Percentiles rank a stretch among this genome's conserved stretches.
Conservation (phyloP, 176 grass and related monocot species). For the Eragrostis nindensis region DNA sequence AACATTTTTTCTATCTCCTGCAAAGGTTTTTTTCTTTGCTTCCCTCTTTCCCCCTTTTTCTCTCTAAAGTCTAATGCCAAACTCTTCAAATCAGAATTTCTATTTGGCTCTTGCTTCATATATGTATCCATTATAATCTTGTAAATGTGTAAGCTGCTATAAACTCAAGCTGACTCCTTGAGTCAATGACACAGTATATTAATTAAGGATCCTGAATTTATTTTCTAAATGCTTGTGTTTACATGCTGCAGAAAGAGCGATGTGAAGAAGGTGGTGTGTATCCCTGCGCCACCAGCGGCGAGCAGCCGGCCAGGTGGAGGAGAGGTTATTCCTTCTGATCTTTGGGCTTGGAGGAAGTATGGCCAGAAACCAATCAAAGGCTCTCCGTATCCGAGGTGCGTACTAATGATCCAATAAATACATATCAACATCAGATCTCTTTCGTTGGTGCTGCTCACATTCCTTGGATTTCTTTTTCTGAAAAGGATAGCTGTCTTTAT, state of each 20-base stretch:
- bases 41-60: neutral
- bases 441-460: slow-evolving; percentile 14
- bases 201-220: neutral
- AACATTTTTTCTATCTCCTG: neutral
- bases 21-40: neutral
- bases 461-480: slow-evolving; percentile 1
- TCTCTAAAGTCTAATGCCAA: neutral
- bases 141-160: neutral
- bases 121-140: neutral
- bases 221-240: neutral
- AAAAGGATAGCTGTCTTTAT: neutral
- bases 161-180: neutral
- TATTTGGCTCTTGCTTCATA: neutral
- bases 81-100: neutral
- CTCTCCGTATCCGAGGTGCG: slow-evolving; percentile 76
- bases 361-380: slow-evolving; percentile 86
- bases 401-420: neutral
- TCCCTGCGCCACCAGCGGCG: slow-evolving; percentile 50
- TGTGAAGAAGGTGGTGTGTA: slow-evolving; percentile 76
- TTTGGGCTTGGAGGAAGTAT: slow-evolving; percentile 85
- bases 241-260: slow-evolving; percentile 53
- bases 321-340: slow-evolving; percentile 68
- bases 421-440: slow-evolving; percentile 23
- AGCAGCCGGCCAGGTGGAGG: slow-evolving; percentile 54
- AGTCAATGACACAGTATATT: neutral